phyloP scores from a whole-genome alignment of 345 rosid species.

The Hibiscus trionum region DNA sequence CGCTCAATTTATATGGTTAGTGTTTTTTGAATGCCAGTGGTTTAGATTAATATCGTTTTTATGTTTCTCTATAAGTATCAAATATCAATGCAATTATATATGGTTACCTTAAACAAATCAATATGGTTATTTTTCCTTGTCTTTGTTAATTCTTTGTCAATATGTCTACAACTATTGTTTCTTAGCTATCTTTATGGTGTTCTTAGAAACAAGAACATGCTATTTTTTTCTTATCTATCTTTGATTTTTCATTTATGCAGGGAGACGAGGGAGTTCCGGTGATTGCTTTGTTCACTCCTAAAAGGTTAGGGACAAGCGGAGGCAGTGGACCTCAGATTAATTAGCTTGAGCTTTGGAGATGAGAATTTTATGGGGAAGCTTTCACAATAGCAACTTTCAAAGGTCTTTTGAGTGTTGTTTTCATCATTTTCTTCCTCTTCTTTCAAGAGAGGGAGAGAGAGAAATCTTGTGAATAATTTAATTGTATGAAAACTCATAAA shows the following conservation, averaged over 20 bases:
- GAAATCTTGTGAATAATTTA: neutral
- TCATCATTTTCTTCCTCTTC: neutral
- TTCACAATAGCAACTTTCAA: no score
- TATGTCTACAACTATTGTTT: no score
- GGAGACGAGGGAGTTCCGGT: neutral
- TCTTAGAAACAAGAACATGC: no score
- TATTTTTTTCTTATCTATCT: no score
- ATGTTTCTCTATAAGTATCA: no score
- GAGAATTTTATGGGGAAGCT: neutral
- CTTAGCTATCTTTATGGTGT: no score
- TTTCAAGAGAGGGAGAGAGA: neutral
- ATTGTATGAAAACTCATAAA: neutral
- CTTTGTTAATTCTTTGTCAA: no score
- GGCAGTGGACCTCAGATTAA: slow-evolving; percentile 11
- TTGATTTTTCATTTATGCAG: neutral
- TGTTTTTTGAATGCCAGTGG: neutral
- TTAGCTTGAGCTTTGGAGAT: neutral
- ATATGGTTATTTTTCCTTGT: no score
- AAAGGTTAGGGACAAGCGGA: neutral
- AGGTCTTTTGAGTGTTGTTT: neutral
- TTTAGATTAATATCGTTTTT: no score
- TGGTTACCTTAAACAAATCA: no score
- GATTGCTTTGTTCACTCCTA: neutral
- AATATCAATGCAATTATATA: no score
- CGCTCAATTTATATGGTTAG: no score